Conservation (phyloP, 2,329 filamentous ascomycete genomes). For the Clonostachys sp. region DNA sequence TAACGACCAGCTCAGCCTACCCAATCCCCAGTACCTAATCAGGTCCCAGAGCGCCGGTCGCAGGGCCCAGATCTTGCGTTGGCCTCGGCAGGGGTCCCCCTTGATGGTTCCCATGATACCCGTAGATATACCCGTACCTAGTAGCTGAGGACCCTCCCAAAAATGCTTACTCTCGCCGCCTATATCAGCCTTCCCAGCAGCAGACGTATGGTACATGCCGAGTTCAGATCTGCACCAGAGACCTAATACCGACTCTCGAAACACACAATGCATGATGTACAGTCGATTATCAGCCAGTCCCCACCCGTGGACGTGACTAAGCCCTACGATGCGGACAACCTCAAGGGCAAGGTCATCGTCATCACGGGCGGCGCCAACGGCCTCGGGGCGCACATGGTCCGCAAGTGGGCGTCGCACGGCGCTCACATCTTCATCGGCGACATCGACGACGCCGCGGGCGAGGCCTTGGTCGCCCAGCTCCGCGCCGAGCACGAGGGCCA, state of each 20-base stretch:
- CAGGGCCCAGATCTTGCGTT: no score
- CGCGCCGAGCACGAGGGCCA: constrained; percentile 28
- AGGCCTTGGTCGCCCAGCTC: constrained; percentile 48
- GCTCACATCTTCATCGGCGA: constrained; percentile 62
- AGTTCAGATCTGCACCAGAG: background rate
- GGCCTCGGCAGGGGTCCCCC: no score
- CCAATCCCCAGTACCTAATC: no score
- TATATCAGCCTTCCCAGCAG: no score
- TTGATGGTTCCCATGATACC: no score
- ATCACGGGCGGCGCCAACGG: constrained; percentile 63
- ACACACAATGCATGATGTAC: constrained; percentile 10
- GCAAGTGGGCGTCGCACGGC: constrained; percentile 47
- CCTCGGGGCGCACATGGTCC: constrained; percentile 50
- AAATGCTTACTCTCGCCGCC: no score
- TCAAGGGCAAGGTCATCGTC: constrained; percentile 52
- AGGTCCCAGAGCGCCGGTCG: no score
- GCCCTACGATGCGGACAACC: constrained; percentile 35
- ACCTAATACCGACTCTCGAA: no score
- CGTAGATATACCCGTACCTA: no score
- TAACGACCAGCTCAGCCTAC: no score
- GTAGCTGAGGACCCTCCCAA: no score
- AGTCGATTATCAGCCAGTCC: constrained; percentile 23
- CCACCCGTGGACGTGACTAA: constrained; percentile 37
- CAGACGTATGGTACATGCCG: background rate
- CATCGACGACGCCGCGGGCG: constrained; percentile 48